Percentiles rank a stretch among this genome's conserved stretches.
Conservation (phyloP, 192 early-diverging fungal genomes). For the Thamnidium elegans region DNA sequence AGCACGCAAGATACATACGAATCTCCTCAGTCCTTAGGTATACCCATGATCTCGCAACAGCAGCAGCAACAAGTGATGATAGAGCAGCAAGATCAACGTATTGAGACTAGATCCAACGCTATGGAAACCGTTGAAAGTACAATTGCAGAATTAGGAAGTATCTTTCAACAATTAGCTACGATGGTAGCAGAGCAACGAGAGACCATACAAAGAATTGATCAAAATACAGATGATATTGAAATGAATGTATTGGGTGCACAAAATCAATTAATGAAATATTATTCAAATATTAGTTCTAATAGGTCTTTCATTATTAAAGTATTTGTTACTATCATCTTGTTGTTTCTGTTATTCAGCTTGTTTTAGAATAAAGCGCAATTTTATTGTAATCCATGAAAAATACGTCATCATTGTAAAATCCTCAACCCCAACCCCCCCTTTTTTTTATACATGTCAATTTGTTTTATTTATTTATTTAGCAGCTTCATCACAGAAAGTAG, state of each 20-base stretch:
- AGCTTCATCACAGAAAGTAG: constrained; percentile 61
- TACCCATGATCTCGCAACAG: constrained; percentile 38
- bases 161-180: constrained; percentile 82
- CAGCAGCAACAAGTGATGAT: constrained; percentile 67
- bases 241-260: constrained; percentile 89
- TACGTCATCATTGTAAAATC: no score
- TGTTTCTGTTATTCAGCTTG: constrained; percentile 71
- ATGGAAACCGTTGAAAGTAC: constrained; percentile 97
- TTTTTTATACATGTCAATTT: no score
- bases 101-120: constrained; percentile 84
- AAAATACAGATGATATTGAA: constrained; percentile 90
- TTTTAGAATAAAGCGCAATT: no score
- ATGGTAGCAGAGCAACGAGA: constrained; percentile 87
- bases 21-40: constrained; percentile 42
- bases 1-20: constrained; percentile 16
- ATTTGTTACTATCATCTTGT: constrained; percentile 85
- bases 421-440: no score
- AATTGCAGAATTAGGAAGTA: constrained; percentile 90
- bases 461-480: constrained; percentile 12
- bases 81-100: constrained; percentile 69
- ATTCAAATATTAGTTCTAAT: constrained; percentile 88
- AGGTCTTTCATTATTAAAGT: constrained; percentile 96
- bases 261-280: constrained; percentile 88
- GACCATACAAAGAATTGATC: constrained; percentile 87
- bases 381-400: no score